phyloP scores from a whole-genome alignment of 2,329 filamentous ascomycete genomes.

The Diaporthe amygdali region DNA sequence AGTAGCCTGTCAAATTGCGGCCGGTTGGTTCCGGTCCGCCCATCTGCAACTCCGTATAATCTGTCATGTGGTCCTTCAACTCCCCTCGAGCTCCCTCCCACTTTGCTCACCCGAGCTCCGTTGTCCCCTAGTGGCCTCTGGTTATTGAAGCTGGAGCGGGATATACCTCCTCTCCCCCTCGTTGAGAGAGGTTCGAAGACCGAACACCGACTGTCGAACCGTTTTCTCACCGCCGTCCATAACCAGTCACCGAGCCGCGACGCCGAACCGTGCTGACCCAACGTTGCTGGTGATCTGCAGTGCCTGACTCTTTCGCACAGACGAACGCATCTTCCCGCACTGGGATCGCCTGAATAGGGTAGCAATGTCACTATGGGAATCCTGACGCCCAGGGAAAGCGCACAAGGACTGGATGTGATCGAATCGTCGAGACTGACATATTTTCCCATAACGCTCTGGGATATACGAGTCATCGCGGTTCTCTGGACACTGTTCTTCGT shows the following conservation, averaged over 20 bases:
- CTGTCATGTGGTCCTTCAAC: constrained; percentile 1
- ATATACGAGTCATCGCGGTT: constrained; percentile 23
- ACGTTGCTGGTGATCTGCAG: constrained; percentile 6
- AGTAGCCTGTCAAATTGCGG: constrained; percentile 1
- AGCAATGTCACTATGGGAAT: constrained; percentile 15
- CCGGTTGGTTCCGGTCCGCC: constrained; percentile 3
- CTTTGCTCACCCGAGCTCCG: not conserved
- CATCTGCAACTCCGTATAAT: not conserved
- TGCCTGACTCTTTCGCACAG: not conserved
- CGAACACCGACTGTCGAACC: constrained; percentile 3
- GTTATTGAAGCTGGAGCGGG: constrained; percentile 6
- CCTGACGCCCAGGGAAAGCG: constrained; percentile 15
- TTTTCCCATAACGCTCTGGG: constrained; percentile 21
- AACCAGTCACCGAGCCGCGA: not conserved
- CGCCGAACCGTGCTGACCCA: not conserved
- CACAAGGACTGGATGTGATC: constrained; percentile 12
- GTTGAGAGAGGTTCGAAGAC: not conserved
- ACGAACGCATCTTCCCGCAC: not conserved
- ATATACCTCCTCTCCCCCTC: not conserved
- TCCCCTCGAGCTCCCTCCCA: not conserved
- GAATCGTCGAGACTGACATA: constrained; percentile 5
- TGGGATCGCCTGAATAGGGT: not conserved
- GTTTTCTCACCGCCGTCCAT: not conserved
- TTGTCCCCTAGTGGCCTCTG: not conserved
- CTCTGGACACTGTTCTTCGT: constrained; percentile 24